phyloP scores from a whole-genome alignment of 1,284 basidiomycete genomes.

The Fomes fomentarius region DNA sequence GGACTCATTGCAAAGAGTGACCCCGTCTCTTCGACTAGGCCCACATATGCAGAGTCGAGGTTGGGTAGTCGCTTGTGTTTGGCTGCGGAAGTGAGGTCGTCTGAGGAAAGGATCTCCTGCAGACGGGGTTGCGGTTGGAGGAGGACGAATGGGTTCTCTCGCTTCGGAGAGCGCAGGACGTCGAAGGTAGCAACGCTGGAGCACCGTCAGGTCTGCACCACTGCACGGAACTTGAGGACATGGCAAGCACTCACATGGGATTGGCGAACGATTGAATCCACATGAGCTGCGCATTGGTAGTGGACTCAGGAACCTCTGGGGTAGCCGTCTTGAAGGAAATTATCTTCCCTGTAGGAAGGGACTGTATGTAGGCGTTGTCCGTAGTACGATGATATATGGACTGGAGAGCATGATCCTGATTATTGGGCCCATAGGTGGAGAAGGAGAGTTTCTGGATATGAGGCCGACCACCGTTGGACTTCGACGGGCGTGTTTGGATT shows the following conservation, averaged over 20 bases:
- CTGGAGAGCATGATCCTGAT: conserved; percentile 70
- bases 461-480: conserved; percentile 38
- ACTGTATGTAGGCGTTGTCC: conserved; percentile 79
- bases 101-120: conserved; percentile 59
- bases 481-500: conserved; percentile 56
- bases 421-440: conserved; percentile 85
- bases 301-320: conserved; percentile 29
- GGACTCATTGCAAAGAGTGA: conserved; percentile 83
- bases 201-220: conserved; percentile 2
- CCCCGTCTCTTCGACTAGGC: conserved; percentile 68
- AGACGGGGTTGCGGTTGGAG: conserved; percentile 77
- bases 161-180: conserved; percentile 53
- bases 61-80: conserved; percentile 46
- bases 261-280: conserved; percentile 62
- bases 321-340: conserved; percentile 65
- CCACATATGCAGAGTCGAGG: conserved; percentile 68
- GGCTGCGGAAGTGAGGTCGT: conserved; percentile 40
- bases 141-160: conserved; percentile 68
- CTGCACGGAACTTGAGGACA: too few species aligned
- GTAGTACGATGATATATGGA: conserved; percentile 67
- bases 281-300: conserved; percentile 44
- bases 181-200: conserved; percentile 80
- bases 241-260: conserved; percentile 49
- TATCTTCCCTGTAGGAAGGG: conserved; percentile 75
- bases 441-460: conserved; percentile 79